Evolutionary conservation across 371 early-diverging fungal genomes (phyloP).

Genomic region (Mucor saturninus): DNA sequence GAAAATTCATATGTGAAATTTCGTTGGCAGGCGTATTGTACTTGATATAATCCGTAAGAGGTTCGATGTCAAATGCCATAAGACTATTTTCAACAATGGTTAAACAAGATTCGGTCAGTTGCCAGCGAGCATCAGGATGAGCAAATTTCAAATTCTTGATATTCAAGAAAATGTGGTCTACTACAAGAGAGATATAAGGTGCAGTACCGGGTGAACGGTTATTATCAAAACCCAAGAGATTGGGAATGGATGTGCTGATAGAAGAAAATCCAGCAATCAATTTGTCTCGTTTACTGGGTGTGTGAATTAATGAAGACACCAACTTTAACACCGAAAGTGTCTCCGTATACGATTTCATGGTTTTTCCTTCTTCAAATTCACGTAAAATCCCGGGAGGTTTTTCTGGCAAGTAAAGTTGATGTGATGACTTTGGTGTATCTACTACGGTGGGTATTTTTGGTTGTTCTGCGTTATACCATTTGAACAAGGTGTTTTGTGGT

Average conservation of each 20-base stretch:
- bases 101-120: slow-evolving; percentile 70
- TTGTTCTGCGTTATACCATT: background rate
- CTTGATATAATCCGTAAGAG: slow-evolving; percentile 26
- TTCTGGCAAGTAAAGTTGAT: slow-evolving; percentile 13
- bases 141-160: slow-evolving; percentile 67
- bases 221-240: slow-evolving; percentile 60
- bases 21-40: background rate
- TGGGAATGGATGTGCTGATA: slow-evolving; percentile 58
- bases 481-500: background rate
- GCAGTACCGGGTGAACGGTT: slow-evolving; percentile 74
- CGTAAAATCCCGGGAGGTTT: slow-evolving; percentile 25
- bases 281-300: slow-evolving; percentile 41
- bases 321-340: slow-evolving; percentile 79
- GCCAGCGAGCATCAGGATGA: slow-evolving; percentile 73
- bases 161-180: slow-evolving; percentile 82
- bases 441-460: background rate
- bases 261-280: slow-evolving; percentile 33
- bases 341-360: slow-evolving; percentile 76
- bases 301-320: slow-evolving; percentile 72
- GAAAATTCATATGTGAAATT: background rate
- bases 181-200: slow-evolving; percentile 81
- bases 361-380: slow-evolving; percentile 38
- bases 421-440: background rate
- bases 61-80: slow-evolving; percentile 67
- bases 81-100: slow-evolving; percentile 75